Conservation (phyloP, 345 rosid species). For the Nasturtium officinale region DNA sequence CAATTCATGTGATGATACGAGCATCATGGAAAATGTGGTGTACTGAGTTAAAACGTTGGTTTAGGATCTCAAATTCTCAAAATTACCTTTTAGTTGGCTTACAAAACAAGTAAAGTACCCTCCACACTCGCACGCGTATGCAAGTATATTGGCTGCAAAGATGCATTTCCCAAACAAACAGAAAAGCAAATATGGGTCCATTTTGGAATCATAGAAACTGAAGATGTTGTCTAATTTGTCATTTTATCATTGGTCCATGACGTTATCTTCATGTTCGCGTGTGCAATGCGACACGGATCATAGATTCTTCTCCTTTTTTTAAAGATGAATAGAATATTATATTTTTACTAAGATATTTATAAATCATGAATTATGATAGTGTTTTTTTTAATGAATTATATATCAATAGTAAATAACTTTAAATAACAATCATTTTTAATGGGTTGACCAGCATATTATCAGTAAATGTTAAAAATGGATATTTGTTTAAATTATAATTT, state of each 20-base stretch:
- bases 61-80: not conserved
- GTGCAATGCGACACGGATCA: slow-evolving; percentile 23
- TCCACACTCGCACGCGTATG: slow-evolving; percentile 32
- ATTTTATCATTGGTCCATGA: slow-evolving; percentile 37
- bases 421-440: no score
- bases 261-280: slow-evolving; percentile 41
- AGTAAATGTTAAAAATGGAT: not conserved
- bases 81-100: slow-evolving; percentile 28
- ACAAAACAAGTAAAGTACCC: slow-evolving; percentile 37
- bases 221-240: slow-evolving; percentile 26
- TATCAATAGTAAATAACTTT: not conserved
- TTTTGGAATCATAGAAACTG: slow-evolving; percentile 34
- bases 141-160: slow-evolving; percentile 12
- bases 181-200: slow-evolving; percentile 36
- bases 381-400: not conserved
- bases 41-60: not conserved
- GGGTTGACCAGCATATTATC: not conserved
- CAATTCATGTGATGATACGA: not conserved
- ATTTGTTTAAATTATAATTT: no score
- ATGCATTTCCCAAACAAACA: slow-evolving; percentile 20
- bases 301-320: not conserved
- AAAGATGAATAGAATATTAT: not conserved
- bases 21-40: not conserved
- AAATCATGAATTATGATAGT: not conserved
- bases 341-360: not conserved